A percentile compares a stretch with the other conserved stretches of the same genome.
Evolutionary conservation across 306 rosid genomes (phyloP).

Genomic region (Albizia julibrissin): DNA sequence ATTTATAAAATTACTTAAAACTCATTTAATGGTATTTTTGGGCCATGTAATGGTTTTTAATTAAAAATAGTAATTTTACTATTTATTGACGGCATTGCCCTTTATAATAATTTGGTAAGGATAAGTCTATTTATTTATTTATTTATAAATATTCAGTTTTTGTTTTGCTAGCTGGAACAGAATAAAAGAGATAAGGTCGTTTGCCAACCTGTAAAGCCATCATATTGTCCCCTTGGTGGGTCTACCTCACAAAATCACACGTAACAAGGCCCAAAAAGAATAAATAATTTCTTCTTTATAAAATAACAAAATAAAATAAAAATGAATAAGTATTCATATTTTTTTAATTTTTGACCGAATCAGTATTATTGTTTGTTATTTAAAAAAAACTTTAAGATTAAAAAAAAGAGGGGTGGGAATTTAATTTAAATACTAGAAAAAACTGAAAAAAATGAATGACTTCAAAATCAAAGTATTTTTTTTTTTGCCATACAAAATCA

Average conservation of each 20-base stretch:
- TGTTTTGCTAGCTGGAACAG: constrained; percentile 30
- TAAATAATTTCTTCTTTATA: not conserved
- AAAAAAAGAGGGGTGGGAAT: too few species aligned
- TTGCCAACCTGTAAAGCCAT: constrained; percentile 51
- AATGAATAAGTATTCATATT: too few species aligned
- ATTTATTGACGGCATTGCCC: not conserved
- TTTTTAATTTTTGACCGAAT: too few species aligned
- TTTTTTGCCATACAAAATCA: too few species aligned
- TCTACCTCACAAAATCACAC: constrained; percentile 11
- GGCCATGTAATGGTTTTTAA: not conserved
- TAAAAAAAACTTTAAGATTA: too few species aligned
- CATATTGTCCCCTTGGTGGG: constrained; percentile 36
- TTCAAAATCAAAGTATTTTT: too few species aligned
- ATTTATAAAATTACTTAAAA: not conserved
- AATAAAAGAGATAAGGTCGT: constrained; percentile 30
- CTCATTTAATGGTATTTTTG: not conserved
- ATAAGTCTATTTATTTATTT: not conserved
- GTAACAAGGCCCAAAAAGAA: not conserved
- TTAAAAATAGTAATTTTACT: not conserved
- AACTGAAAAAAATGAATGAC: too few species aligned
- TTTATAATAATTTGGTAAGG: not conserved
- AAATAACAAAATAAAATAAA: not conserved
- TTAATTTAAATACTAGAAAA: not conserved
- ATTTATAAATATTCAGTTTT: not conserved
- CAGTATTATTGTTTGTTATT: too few species aligned